A percentile compares a stretch with the other conserved stretches of the same genome.
Conservation (phyloP, 768 basidiomycete genomes). For the Psilocybe sp. region DNA sequence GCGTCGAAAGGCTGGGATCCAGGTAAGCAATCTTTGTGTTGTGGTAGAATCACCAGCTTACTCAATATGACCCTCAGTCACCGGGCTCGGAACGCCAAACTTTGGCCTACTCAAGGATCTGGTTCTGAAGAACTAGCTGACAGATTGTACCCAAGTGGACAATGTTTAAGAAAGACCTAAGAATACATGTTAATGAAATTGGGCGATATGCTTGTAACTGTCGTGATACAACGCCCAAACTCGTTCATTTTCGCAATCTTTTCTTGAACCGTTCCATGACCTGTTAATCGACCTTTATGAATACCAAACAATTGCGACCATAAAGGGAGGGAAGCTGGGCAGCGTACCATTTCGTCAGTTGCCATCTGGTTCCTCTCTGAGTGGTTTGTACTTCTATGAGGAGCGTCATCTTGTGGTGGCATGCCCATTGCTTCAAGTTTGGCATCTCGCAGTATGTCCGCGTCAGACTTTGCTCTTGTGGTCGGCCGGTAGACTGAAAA, state of each 20-base stretch:
- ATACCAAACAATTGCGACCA: neutral
- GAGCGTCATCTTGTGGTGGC: slow-evolving; percentile 50
- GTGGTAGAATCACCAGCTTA: neutral
- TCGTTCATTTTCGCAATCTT: slow-evolving; percentile 72
- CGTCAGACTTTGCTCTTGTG: slow-evolving; percentile 80
- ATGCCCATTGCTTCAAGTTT: slow-evolving; percentile 85
- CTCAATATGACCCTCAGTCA: slow-evolving; percentile 30
- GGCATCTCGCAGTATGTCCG: slow-evolving; percentile 84
- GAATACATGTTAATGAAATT: slow-evolving; percentile 13
- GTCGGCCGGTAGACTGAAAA: slow-evolving; percentile 80
- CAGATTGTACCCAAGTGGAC: too few relatives aligned
- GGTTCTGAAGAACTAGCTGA: neutral
- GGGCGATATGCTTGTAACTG: slow-evolving; percentile 14
- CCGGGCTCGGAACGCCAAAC: slow-evolving; percentile 54
- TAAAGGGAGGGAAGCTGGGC: neutral
- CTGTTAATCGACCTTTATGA: slow-evolving; percentile 30
- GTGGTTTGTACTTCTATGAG: slow-evolving; percentile 39
- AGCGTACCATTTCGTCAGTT: slow-evolving; percentile 83
- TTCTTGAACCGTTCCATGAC: slow-evolving; percentile 99
- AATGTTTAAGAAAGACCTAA: slow-evolving; percentile 2
- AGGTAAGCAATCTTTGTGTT: slow-evolving; percentile 31
- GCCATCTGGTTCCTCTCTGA: slow-evolving; percentile 70
- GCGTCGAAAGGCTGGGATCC: slow-evolving; percentile 58
- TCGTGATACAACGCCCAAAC: slow-evolving; percentile 6
- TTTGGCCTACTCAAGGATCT: slow-evolving; percentile 42